Percentiles rank a stretch among this genome's conserved stretches.
Evolutionary conservation across 345 rosid species (phyloP).

Genomic region (Salix caprea): DNA sequence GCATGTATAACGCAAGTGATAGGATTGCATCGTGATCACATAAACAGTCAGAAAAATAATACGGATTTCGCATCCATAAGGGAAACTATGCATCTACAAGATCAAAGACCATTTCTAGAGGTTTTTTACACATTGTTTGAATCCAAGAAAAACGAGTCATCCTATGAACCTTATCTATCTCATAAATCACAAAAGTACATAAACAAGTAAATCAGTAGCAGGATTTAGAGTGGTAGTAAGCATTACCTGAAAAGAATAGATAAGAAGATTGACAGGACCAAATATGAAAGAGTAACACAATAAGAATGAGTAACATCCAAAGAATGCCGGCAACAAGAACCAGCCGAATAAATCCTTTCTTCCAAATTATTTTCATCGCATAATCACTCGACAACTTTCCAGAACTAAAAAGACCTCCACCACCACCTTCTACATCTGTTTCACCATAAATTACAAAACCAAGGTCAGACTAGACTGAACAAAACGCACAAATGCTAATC

Average conservation of each 20-base stretch:
- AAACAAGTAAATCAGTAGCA: neutral
- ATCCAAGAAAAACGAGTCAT: neutral
- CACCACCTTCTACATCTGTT: conserved; percentile 58
- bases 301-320: conserved; percentile 84
- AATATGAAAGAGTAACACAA: conserved; percentile 61
- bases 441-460: neutral
- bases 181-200: neutral
- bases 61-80: neutral
- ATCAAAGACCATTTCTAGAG: neutral
- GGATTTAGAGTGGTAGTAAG: neutral
- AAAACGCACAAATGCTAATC: neutral
- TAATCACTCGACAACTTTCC: conserved; percentile 47
- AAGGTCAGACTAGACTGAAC: neutral
- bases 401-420: conserved; percentile 48
- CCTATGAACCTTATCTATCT: neutral
- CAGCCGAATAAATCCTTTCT: conserved; percentile 69
- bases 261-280: conserved; percentile 87
- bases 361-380: conserved; percentile 54
- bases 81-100: neutral
- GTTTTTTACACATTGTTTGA: too few relatives aligned
- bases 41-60: neutral
- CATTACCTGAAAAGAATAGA: conserved; percentile 71
- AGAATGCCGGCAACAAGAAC: conserved; percentile 72
- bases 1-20: neutral
- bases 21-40: neutral